phyloP scores from a whole-genome alignment of 495 filamentous ascomycete genomes.

The Evernia prunastri region DNA sequence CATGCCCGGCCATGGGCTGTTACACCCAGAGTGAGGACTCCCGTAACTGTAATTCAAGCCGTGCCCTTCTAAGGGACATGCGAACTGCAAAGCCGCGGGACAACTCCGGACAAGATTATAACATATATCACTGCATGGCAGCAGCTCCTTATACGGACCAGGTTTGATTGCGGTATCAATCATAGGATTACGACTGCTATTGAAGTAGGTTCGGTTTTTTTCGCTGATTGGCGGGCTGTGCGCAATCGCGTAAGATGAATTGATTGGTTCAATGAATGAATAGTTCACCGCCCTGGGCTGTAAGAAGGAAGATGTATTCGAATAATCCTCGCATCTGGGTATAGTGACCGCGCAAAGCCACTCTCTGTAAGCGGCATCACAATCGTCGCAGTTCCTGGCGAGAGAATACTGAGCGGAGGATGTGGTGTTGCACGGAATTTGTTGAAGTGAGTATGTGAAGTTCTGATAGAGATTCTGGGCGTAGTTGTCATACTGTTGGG shows the following conservation, averaged over 20 bases:
- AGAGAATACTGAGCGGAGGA: conserved; percentile 71
- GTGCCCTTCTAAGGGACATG: conserved; percentile 55
- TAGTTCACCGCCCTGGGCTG: conserved; percentile 62
- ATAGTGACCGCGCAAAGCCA: conserved; percentile 95
- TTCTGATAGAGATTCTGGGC: conserved; percentile 56
- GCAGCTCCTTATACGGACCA: conserved; percentile 87
- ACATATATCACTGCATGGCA: conserved; percentile 81
- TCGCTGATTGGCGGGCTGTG: conserved; percentile 15
- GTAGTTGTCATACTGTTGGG: conserved; percentile 64
- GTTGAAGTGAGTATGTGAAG: conserved; percentile 74
- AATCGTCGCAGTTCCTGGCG: conserved; percentile 65
- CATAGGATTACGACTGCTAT: conserved; percentile 53
- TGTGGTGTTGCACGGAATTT: conserved; percentile 75
- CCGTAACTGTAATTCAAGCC: conserved; percentile 66
- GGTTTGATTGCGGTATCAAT: conserved; percentile 70
- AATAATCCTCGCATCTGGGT: conserved; percentile 82
- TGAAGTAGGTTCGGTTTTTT: conserved; percentile 20
- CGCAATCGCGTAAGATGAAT: conserved; percentile 44
- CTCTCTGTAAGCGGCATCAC: conserved; percentile 71
- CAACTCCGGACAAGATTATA: conserved; percentile 76
- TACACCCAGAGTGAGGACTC: conserved; percentile 23
- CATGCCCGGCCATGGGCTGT: neutral
- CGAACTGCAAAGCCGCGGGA: conserved; percentile 70
- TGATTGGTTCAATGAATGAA: conserved; percentile 62
- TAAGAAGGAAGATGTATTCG: conserved; percentile 47